Evolutionary conservation across 2,329 filamentous ascomycete species (phyloP).

Genomic region (Eurotiales sp.): DNA sequence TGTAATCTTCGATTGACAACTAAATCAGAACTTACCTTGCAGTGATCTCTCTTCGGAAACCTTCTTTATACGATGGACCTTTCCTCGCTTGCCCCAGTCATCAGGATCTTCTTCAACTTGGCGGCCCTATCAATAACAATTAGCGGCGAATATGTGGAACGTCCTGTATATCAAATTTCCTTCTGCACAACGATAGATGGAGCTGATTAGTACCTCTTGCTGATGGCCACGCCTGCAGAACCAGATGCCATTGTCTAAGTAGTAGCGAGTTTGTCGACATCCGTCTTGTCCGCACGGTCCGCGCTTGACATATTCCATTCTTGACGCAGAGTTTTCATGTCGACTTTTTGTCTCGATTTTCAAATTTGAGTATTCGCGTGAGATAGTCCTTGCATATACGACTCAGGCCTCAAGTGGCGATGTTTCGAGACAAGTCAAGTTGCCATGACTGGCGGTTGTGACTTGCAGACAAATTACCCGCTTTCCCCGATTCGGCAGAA

Average conservation of each 20-base stretch:
- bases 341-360: neutral
- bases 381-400: neutral
- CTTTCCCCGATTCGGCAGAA: no score
- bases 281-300: slow-evolving; percentile 55
- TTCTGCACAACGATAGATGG: no score
- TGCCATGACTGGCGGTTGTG: no score
- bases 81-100: slow-evolving; percentile 61
- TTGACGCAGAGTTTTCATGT: slow-evolving; percentile 18
- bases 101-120: slow-evolving; percentile 61
- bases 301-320: slow-evolving; percentile 44
- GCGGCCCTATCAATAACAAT: slow-evolving; percentile 27
- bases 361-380: neutral
- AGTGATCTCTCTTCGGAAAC: slow-evolving; percentile 51
- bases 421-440: neutral
- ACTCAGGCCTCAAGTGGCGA: neutral
- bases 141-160: neutral
- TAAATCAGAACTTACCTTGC: slow-evolving; percentile 35
- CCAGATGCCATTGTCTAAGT: slow-evolving; percentile 69
- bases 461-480: no score
- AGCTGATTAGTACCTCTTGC: slow-evolving; percentile 68
- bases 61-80: slow-evolving; percentile 54
- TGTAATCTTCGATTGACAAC: neutral
- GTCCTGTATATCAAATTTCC: neutral
- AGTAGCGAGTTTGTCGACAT: slow-evolving; percentile 70
- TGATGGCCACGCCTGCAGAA: slow-evolving; percentile 80